Base-by-base conservation (phyloP, 2,329 filamentous ascomycete species). In the Amylocarpus encephaloides region DNA sequence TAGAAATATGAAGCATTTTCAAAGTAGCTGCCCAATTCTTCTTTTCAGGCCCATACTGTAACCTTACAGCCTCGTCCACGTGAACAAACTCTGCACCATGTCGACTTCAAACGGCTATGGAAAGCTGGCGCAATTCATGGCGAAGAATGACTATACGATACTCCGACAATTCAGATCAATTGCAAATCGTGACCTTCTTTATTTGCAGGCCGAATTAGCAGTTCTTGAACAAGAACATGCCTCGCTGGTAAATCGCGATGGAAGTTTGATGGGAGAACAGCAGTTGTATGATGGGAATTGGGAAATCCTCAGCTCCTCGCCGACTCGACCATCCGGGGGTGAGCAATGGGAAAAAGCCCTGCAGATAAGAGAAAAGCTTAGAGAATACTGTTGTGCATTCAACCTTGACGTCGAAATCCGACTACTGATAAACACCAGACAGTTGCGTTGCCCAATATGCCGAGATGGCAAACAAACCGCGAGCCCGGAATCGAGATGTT, bases 71-170 rank as follows among this genome's bases (percentile, higher is more conserved):
- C 7, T 26, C 4, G 11, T 36, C 11, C 5, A 36, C 5, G 12
- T 36, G 15, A 36, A 36, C 15, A 36, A 16, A 13, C 34, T 4
- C 12, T 18, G n/a, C 5, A 16, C 3, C 6, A 40, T 40, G 38
- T 40, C 38, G 10, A 11, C 38, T 15, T 33, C 46, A 3, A 35
- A 33, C 5, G 49, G 46, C 2, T 49, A 50, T 10, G 15, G 36
- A n/a, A 51, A 54, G 30, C 35, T 52, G 30, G 48, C 49, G 2
- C 26, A 26, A 12, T 52, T 54, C 32, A 54, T 54, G 49, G 43
- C 46, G 3, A 36, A 44, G 9, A 16, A 53, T 29, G 16, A 49
- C 4, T 56, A 56, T 41, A 15, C 46, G 2, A 53, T 56, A 29
- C 34, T 56, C 18, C 35, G 48, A 19, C 47, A 50, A n/a, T 56